Evolutionary conservation across 306 rosid genomes (phyloP).

Genomic region (Quercus engelmannii): DNA sequence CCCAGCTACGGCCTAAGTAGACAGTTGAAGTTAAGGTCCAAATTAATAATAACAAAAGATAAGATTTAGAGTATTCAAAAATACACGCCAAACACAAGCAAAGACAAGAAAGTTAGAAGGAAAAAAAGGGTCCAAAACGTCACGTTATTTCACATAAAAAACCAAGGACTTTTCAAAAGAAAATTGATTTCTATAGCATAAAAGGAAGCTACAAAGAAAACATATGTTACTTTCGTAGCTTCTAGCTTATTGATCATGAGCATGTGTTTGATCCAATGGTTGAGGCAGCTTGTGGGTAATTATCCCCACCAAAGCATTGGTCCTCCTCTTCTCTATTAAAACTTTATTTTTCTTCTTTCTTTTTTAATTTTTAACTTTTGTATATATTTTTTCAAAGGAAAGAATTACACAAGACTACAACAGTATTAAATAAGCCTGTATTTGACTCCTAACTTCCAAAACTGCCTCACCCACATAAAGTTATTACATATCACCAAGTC

Average conservation of each 20-base stretch:
- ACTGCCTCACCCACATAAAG: no score
- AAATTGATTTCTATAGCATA: neutral
- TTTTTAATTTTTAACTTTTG: neutral
- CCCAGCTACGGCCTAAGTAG: neutral
- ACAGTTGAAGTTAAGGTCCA: neutral
- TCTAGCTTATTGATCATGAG: neutral
- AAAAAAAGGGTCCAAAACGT: neutral
- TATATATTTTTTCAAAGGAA: neutral
- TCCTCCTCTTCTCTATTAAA: neutral
- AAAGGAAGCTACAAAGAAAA: conserved; percentile 10
- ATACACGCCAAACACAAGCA: neutral
- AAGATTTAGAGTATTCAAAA: neutral
- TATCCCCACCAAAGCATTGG: conserved; percentile 1
- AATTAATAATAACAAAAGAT: conserved; percentile 5
- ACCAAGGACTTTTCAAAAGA: conserved; percentile 3
- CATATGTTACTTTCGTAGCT: neutral
- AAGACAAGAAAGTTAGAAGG: neutral
- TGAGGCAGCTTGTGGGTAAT: neutral
- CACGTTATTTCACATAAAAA: conserved; percentile 24
- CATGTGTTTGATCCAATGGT: conserved; percentile 5
- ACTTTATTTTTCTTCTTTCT: neutral
- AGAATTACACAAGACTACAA: neutral
- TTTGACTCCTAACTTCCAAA: neutral
- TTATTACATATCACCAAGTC: no score
- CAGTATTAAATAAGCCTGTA: neutral